A percentile compares a stretch with the other conserved stretches of the same genome.
These are phyloP conservation scores for Elsinoe australis DNA, from an alignment of 2,329 filamentous ascomycete genomes.

Conservation along the genomic window DNA sequence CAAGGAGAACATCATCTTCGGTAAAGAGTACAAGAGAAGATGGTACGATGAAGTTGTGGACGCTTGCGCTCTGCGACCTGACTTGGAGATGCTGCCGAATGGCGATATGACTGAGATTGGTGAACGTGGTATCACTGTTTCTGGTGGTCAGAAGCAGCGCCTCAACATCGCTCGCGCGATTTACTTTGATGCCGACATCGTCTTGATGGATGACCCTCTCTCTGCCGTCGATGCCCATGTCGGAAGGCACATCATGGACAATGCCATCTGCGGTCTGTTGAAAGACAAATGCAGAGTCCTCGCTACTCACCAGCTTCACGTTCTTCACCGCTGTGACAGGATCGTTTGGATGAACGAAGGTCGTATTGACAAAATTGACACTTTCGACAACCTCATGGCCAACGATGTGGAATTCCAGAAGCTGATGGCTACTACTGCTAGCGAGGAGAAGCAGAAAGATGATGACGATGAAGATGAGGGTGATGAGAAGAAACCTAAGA, in stretches of 20 bases:
- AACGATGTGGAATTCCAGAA: slow-evolving; percentile 69
- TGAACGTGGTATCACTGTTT: slow-evolving; percentile 90
- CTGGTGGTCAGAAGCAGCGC: slow-evolving; percentile 89
- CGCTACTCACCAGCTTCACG: slow-evolving; percentile 91
- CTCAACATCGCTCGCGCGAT: slow-evolving; percentile 82
- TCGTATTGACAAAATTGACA: slow-evolving; percentile 74
- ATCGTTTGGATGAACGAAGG: slow-evolving; percentile 92
- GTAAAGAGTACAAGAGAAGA: slow-evolving; percentile 59
- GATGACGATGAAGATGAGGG: slow-evolving; percentile 42
- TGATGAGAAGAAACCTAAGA: slow-evolving; percentile 53
- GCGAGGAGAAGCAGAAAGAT: slow-evolving; percentile 47
- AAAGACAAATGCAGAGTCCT: slow-evolving; percentile 84
- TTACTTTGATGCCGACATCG: slow-evolving; percentile 56
- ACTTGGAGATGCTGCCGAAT: slow-evolving; percentile 87
- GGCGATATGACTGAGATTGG: slow-evolving; percentile 89
- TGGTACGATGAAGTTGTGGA: slow-evolving; percentile 84
- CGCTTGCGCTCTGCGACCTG: slow-evolving; percentile 74
- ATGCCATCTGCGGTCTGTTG: slow-evolving; percentile 82
- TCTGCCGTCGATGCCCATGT: slow-evolving; percentile 54
- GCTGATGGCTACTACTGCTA: slow-evolving; percentile 72
- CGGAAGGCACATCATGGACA: slow-evolving; percentile 72
- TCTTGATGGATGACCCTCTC: slow-evolving; percentile 58
- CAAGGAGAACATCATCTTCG: slow-evolving; percentile 84
- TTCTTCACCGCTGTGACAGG: slow-evolving; percentile 80
- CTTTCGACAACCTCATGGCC: slow-evolving; percentile 79